Base-by-base conservation (phyloP, 2,329 filamentous ascomycete species). In the Botrytis squamosa region DNA sequence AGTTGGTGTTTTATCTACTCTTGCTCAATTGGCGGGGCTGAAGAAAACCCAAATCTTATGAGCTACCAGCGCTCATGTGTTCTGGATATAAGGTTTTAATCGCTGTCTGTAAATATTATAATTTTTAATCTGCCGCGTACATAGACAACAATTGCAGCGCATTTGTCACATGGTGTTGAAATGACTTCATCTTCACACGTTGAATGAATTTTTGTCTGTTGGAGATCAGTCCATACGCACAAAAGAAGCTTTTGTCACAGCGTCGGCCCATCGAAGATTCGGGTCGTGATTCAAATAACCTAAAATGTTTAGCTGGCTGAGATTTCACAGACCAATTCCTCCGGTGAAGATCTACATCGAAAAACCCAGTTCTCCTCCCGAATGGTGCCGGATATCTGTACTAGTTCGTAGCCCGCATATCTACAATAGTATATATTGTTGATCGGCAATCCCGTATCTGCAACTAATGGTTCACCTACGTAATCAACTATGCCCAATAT, bases 1-100 rank as follows among this genome's bases (percentile, higher is more conserved):
- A 29, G 76, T 76, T 57, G 82, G 81, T 16, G 79, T 83, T 10
- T 76, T 83, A 1, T 80, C 78, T 67, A 83, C 82, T 20, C 75
- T 83, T 52, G 76, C 81, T 65, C 80, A 83, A 72, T 73, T 83
- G 40, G 80, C 77, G 12, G 77, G 76, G n/a, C 25, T 82, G 57
- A 80, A 80, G 75, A 80, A 75, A 71, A 76, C 77, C 18, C 80
- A 80, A 44, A 59, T 80, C 42, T 75, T 82, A 75, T 82, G 63
- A 73, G 38, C 52, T 57, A 29, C 29, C 38, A 29, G 33, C 12
- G 22, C 18, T n/a, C 65, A 55, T n/a, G 36, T 29, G 38, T 40
- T 55, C 46, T 52, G 36, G 33, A 55, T 52, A 55, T 40, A 29
- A 52, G 46, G 65, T n/a, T 57, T 67, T 20, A 16, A 22, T 40